These are phyloP conservation scores for Boletus coccyginus DNA, from an alignment of 768 basidiomycete genomes.

Conservation along the genomic window DNA sequence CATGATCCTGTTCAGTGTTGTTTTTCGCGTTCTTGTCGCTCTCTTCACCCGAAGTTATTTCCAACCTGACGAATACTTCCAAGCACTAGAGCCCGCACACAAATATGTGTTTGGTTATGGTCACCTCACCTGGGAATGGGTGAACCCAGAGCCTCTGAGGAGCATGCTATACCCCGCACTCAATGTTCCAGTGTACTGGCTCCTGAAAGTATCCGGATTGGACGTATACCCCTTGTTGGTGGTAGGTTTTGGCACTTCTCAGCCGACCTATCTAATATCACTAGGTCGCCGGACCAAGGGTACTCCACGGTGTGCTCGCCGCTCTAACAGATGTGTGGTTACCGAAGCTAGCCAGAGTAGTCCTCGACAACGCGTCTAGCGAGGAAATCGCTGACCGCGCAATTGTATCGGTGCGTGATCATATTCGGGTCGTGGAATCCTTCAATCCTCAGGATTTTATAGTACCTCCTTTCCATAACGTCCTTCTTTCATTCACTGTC, in stretches of 20 bases:
- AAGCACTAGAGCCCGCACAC: conserved; percentile 92
- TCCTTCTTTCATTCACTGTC: conserved; percentile 87
- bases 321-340: conserved; percentile 79
- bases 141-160: conserved; percentile 62
- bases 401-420: conserved; percentile 58
- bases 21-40: conserved; percentile 58
- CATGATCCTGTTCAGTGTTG: conserved; percentile 36
- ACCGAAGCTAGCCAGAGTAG: conserved; percentile 53
- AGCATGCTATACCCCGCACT: conserved; percentile 79
- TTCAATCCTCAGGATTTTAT: background rate
- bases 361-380: conserved; percentile 55
- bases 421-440: background rate
- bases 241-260: conserved; percentile 44
- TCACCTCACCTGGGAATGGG: conserved; percentile 96
- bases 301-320: conserved; percentile 75
- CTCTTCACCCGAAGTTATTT: conserved; percentile 81
- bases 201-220: conserved; percentile 54
- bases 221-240: conserved; percentile 51
- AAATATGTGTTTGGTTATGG: conserved; percentile 88
- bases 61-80: conserved; percentile 97
- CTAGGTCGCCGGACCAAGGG: conserved; percentile 71
- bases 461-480: conserved; percentile 79
- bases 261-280: background rate
- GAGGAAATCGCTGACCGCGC: conserved; percentile 26
- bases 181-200: conserved; percentile 77